phyloP scores from a whole-genome alignment of 2,329 filamentous ascomycete species.

The Arthrinium phaeospermum region DNA sequence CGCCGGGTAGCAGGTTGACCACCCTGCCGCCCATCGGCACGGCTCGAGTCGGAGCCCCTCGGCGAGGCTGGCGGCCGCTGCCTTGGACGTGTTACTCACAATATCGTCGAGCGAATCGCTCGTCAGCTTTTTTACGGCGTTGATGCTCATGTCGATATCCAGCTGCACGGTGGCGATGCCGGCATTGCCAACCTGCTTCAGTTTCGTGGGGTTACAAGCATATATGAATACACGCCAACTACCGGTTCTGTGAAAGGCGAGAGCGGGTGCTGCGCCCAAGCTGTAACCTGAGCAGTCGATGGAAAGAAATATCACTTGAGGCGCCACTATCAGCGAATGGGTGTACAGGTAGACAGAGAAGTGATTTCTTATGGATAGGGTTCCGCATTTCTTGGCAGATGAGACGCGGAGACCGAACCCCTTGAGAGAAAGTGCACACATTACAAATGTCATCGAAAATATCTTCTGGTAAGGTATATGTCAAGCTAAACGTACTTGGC shows the following conservation, averaged over 20 bases:
- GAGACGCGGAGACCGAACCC: too few species aligned
- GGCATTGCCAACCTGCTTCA: not conserved
- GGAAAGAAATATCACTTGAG: constrained; percentile 19
- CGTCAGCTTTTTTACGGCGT: constrained; percentile 18
- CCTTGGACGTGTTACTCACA: constrained; percentile 32
- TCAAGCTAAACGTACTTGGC: too few species aligned
- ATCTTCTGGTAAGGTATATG: too few species aligned
- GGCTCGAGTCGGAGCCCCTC: constrained; percentile 39
- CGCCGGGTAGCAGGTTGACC: constrained; percentile 26
- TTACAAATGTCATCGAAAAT: too few species aligned
- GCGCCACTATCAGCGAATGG: not conserved
- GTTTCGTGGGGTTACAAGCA: constrained; percentile 14
- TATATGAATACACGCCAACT: constrained; percentile 21
- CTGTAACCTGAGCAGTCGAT: constrained; percentile 21
- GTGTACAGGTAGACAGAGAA: not conserved
- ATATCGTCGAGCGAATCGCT: constrained; percentile 2
- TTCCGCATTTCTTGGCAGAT: not conserved
- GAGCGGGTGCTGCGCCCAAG: constrained; percentile 20
- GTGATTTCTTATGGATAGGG: not conserved
- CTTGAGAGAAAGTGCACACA: too few species aligned
- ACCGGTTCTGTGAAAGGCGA: constrained; percentile 20
- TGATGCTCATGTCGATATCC: not conserved
- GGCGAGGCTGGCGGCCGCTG: constrained; percentile 34
- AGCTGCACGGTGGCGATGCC: constrained; percentile 10
- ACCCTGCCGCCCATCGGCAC: constrained; percentile 37